Conservation (phyloP, 495 filamentous ascomycete genomes). For the Penicillium odoratum region DNA sequence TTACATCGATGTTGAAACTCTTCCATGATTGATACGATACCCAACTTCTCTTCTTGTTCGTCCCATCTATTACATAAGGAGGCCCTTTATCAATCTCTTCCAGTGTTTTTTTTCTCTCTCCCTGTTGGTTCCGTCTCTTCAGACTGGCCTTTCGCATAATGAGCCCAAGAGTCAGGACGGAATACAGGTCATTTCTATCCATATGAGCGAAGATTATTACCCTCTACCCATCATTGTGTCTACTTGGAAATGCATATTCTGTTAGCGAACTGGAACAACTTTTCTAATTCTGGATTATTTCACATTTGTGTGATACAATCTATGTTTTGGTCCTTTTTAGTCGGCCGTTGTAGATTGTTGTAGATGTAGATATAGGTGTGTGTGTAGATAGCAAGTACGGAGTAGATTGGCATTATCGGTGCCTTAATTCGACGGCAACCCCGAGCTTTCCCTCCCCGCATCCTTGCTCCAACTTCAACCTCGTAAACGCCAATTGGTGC, state of each 20-base stretch:
- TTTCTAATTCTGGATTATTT: conserved; percentile 1
- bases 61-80: conserved; percentile 17
- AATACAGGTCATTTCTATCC: conserved; percentile 21
- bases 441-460: conserved; percentile 21
- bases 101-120: conserved; percentile 21
- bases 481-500: conserved; percentile 5
- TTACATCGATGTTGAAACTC: conserved; percentile 44
- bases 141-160: conserved; percentile 5
- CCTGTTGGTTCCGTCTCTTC: conserved; percentile 18
- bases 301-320: not conserved
- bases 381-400: no score
- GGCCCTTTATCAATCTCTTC: conserved; percentile 10
- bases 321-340: not conserved
- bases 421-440: not conserved
- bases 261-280: conserved; percentile 18
- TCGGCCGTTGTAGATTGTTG: not conserved
- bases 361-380: not conserved
- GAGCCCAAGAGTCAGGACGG: conserved; percentile 12
- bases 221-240: conserved; percentile 22
- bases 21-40: conserved; percentile 40
- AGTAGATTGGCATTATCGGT: not conserved
- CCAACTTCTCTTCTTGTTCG: conserved; percentile 16
- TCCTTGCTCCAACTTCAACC: conserved; percentile 18
- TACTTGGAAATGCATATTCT: conserved; percentile 37
- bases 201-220: conserved; percentile 33